Evolutionary conservation across 2,329 filamentous ascomycete species (phyloP), one percentile per base, ranked within the genome.

Genomic region (Xylaria sp.): DNA sequence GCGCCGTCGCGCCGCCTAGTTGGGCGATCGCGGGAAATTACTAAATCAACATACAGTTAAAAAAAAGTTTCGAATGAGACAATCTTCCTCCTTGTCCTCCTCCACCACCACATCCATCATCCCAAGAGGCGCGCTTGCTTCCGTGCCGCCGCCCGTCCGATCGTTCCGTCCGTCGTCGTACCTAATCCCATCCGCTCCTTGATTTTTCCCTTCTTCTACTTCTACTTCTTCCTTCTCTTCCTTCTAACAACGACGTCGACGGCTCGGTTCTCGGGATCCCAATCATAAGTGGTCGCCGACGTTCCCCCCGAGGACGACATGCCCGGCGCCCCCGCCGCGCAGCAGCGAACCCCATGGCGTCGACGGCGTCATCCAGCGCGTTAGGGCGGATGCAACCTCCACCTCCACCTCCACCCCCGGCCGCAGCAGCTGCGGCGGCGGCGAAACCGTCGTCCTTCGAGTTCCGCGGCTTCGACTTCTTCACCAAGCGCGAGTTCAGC

Each of bases 391-490:
- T 11, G 42, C 54, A 19, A 53, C 51, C 38, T 41, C 52, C 52
- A 45, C 58, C 53, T 44, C 44, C 44, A 20, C 45, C 40, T 7
- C 39, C 39, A 26, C 39, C 51, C 16, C n/a, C 40, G 19, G 44
- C 49, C 5, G 17, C 39, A 22, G 29, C 17, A 2, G 40, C 17
- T 11, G 39, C 47, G 22, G 26, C 19, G 19, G 21, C 48, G 26
- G 26, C 49, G 9, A 57, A 42, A 40, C 45, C 61, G n/a, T 45
- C 61, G 3, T 52, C 54, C 6, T 60, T 65, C 48, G 66, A 69
- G 54, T 67, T 69, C 43, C 67, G 67, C 40, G 67, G 66, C 17
- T 69, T 68, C 34, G 64, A 69, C 20, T 69, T 66, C 61, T 69
- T 69, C 39, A 57, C 66, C 16, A 64, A 68, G 52, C 63, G 65